Evolutionary conservation across 257 asterid species (phyloP), one percentile per base, ranked within the genome.

Genomic region (Euphrasia confusa): DNA sequence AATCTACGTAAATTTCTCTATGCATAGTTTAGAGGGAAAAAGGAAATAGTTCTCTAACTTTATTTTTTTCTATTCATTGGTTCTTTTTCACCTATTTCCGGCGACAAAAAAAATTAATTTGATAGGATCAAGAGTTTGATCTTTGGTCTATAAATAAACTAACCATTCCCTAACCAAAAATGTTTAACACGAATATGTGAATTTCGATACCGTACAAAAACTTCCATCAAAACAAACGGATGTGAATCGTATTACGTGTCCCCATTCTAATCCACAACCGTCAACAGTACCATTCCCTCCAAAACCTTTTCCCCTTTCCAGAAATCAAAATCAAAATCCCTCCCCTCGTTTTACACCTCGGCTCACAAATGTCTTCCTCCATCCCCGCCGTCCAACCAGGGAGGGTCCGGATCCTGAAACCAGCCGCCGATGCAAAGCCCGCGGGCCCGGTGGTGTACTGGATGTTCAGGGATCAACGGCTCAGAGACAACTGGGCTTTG

Each of bases 391-490:
- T 93, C 40, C 96, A 84, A 10, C 71, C 86, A 44, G 96, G 92
- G 1, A 72, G 99, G 71, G 74, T 93, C 70, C 83, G 94, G 77
- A 67, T 84, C 63, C 72, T 89, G 54, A 85, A 83, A 75, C 69
- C 71, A 40, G 85, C 78, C 6, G 21, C 67, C 54, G 70, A 59
- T 53, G 67, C 60, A 45, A 76, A 45, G 40, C 65, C 59, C 48
- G 57, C 62, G 13, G 99, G 97, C 6, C 99, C 99, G 53, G 97
- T 93, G 21, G 95, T 92, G 50, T 92, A 92, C 80, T 92, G 99
- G 99, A 86, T 92, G 99, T 92, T 92, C 78, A 81, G 99, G 71
- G 97, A 92, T 80, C 99, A 92, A 71, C 82, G 99, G 82, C 44
- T 87, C 68, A 77, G 68, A 67, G 99, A 93, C 75, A 93, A 93